phyloP scores from a whole-genome alignment of 2,329 filamentous ascomycete genomes.

The Trichoderma harzianum region DNA sequence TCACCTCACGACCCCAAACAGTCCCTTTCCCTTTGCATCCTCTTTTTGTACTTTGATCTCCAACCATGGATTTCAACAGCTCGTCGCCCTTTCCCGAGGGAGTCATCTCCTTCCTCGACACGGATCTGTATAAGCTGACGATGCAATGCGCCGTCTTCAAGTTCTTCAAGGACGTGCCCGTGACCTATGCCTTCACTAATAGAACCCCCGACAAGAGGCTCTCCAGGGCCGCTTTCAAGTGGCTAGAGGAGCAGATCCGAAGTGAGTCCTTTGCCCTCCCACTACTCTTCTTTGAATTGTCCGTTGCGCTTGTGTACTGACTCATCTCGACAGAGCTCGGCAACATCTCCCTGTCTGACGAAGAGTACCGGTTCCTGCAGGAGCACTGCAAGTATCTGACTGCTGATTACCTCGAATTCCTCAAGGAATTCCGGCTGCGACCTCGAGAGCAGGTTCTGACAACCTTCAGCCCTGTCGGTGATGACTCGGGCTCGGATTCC shows the following conservation, averaged over 20 bases:
- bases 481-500: conserved; percentile 59
- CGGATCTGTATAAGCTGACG: conserved; percentile 89
- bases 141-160: conserved; percentile 98
- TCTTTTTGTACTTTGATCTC: background rate
- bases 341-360: conserved; percentile 71
- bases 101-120: conserved; percentile 79
- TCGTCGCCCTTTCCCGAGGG: conserved; percentile 68
- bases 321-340: conserved; percentile 62
- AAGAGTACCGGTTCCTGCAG: conserved; percentile 77
- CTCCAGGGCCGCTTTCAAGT: conserved; percentile 75
- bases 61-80: conserved; percentile 62
- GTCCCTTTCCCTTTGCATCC: background rate
- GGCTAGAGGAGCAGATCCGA: conserved; percentile 79
- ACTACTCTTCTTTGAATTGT: background rate
- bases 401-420: conserved; percentile 72
- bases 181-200: conserved; percentile 93
- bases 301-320: conserved; percentile 25
- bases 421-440: conserved; percentile 75
- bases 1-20: background rate
- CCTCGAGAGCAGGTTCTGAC: conserved; percentile 77
- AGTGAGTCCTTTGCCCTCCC: conserved; percentile 49
- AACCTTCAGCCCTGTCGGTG: conserved; percentile 56
- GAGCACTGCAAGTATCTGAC: conserved; percentile 78
- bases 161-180: conserved; percentile 78
- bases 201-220: conserved; percentile 92